Percentiles rank a stretch among this genome's conserved stretches.
Evolutionary conservation across 2,329 filamentous ascomycete genomes (phyloP).

Genomic region (Magnaporthiopsis incrustans): DNA sequence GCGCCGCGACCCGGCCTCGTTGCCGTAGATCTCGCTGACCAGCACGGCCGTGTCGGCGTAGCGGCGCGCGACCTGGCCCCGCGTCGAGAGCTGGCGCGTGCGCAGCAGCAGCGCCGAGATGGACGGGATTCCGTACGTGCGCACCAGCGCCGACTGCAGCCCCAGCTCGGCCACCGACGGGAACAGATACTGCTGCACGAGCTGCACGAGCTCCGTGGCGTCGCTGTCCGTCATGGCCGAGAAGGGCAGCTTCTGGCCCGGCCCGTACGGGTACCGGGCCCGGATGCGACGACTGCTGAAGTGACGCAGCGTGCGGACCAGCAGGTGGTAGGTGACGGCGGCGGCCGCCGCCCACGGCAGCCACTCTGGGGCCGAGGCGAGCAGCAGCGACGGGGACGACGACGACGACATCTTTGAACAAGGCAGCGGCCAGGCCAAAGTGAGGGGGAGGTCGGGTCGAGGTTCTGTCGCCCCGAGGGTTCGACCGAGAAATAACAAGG

Average conservation of each 20-base stretch:
- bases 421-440: no score
- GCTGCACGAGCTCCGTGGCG: slow-evolving; percentile 34
- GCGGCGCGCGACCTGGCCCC: not conserved
- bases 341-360: not conserved
- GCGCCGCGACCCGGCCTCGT: slow-evolving; percentile 27
- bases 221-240: slow-evolving; percentile 32
- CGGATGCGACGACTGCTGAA: not conserved
- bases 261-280: slow-evolving; percentile 2
- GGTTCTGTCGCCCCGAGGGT: no score
- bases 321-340: not conserved
- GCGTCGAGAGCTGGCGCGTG: slow-evolving; percentile 15
- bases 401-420: not conserved
- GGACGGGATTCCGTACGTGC: slow-evolving; percentile 33
- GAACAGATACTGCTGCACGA: slow-evolving; percentile 26
- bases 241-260: slow-evolving; percentile 2
- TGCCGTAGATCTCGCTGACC: slow-evolving; percentile 21
- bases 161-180: slow-evolving; percentile 28
- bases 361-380: not conserved
- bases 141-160: slow-evolving; percentile 30
- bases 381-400: not conserved
- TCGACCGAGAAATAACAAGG: no score
- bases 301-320: not conserved
- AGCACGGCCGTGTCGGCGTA: slow-evolving; percentile 7
- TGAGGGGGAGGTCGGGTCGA: no score
- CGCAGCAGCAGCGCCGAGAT: slow-evolving; percentile 28